Evolutionary conservation across 768 basidiomycete genomes (phyloP), one percentile per base, ranked within the genome.

Genomic region (Tylopilus felleus): DNA sequence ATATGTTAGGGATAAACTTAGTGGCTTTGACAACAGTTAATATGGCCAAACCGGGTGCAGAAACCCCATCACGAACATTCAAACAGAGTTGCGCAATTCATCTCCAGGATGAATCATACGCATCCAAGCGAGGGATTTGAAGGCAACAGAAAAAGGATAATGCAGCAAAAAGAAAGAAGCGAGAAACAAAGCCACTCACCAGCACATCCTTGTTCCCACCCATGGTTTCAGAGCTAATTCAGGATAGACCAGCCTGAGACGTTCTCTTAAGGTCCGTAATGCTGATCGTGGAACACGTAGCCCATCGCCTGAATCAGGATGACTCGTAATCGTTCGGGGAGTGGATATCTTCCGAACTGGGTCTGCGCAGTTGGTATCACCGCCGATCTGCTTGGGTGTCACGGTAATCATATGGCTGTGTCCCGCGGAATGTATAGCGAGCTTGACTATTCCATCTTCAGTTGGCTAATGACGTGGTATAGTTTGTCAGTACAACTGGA

Each of bases 161-260:
- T 8, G 16, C 29, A 44, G 38, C 16, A 8, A 23, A 46, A 28
- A 25, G n/a, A 13, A 2, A 2, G 5, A 39, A 35, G 14, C 16
- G 22, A 29, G 12, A 28, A 48, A 29, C 14, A 14, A 53, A 35
- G 10, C 12, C 10, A 68, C 81, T 67, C 65, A 91, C 95, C 95
- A 98, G 73, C 95, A 98, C 58, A 98, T 69, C 55, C 95, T 74
- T 12, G 93, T 95, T 8, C 74, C 75, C 28, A 71, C 65, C 64
- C 93, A 89, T 0, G 88, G 80, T 67, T 84, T 88, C 59, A 82
- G 71, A 6, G 83, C 88, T 42, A 98, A 77, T 47, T 82, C 82
- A 23, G 95, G 96, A 71, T 88, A 94, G 23, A 93, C 73, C 29
- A 71, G 65, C 19, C 71, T 66, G 12, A 96, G 69, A 10, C 75